Evolutionary conservation across 2,329 filamentous ascomycete species (phyloP).

Genomic region (Mycosphaerella sp.): DNA sequence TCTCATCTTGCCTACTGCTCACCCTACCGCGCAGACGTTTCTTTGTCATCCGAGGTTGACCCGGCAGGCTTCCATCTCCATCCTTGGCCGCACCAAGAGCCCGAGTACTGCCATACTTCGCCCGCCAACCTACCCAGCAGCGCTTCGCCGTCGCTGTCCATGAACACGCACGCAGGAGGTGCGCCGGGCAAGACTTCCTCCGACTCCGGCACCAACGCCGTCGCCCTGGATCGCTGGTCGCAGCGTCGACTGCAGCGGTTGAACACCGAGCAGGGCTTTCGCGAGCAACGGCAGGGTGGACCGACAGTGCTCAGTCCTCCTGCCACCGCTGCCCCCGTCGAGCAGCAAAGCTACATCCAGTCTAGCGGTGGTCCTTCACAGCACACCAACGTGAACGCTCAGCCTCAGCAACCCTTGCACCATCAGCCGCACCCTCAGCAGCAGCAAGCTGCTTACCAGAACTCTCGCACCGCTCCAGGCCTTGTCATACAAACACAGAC

Average conservation of each 20-base stretch:
- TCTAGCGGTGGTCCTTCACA: slow-evolving; percentile 2
- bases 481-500: slow-evolving; percentile 24
- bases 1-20: neutral
- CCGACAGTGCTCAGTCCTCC: slow-evolving; percentile 22
- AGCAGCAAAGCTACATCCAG: neutral
- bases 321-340: slow-evolving; percentile 9
- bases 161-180: slow-evolving; percentile 25
- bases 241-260: slow-evolving; percentile 35
- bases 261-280: slow-evolving; percentile 36
- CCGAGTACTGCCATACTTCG: slow-evolving; percentile 9
- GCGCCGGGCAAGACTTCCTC: slow-evolving; percentile 31
- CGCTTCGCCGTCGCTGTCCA: slow-evolving; percentile 20
- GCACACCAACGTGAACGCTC: slow-evolving; percentile 20
- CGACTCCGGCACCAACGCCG: slow-evolving; percentile 27
- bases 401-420: slow-evolving; percentile 28
- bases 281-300: slow-evolving; percentile 34
- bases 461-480: slow-evolving; percentile 19
- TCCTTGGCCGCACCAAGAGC: slow-evolving; percentile 22
- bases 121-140: slow-evolving; percentile 3
- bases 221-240: slow-evolving; percentile 33
- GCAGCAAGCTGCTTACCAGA: slow-evolving; percentile 23
- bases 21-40: too few relatives aligned
- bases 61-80: slow-evolving; percentile 22
- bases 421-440: slow-evolving; percentile 28
- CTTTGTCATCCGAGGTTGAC: slow-evolving; percentile 2